phyloP scores from a whole-genome alignment of 2,329 filamentous ascomycete genomes.

The Sclerotinia glacialis region DNA sequence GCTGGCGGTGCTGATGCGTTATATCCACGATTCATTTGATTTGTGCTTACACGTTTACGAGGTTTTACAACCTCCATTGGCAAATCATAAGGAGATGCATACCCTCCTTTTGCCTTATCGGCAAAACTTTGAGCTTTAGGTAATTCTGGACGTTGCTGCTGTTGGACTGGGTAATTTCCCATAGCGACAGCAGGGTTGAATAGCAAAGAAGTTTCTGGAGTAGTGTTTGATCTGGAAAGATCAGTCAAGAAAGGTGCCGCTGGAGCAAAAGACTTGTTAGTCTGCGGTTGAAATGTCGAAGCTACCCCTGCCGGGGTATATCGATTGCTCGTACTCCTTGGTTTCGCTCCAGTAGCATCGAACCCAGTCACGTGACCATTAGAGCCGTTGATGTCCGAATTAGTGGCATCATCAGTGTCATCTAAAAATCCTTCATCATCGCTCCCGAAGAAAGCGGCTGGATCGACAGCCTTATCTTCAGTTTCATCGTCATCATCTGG shows the following conservation, averaged over 20 bases:
- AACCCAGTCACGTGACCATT: slow-evolving; percentile 39
- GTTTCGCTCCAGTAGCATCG: slow-evolving; percentile 24
- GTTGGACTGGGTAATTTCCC: slow-evolving; percentile 30
- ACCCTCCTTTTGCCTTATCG: slow-evolving; percentile 86
- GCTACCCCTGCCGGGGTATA: slow-evolving; percentile 35
- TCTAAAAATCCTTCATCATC: slow-evolving; percentile 85
- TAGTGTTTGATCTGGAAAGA: slow-evolving; percentile 30
- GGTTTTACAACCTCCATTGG: slow-evolving; percentile 81
- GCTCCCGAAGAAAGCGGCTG: slow-evolving; percentile 68
- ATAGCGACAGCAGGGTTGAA: slow-evolving; percentile 29
- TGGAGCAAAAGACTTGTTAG: slow-evolving; percentile 35
- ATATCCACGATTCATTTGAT: slow-evolving; percentile 38
- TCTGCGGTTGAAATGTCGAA: slow-evolving; percentile 11
- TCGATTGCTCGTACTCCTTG: slow-evolving; percentile 31
- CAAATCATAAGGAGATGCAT: slow-evolving; percentile 91
- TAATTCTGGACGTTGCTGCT: slow-evolving; percentile 45
- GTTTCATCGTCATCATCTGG: slow-evolving; percentile 51
- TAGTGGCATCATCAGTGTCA: slow-evolving; percentile 41
- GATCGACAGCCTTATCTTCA: slow-evolving; percentile 53
- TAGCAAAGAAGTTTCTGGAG: slow-evolving; percentile 24
- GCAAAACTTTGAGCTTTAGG: slow-evolving; percentile 77
- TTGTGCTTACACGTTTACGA: slow-evolving; percentile 61
- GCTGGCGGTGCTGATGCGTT: slow-evolving; percentile 31
- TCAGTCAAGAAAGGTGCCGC: slow-evolving; percentile 37
- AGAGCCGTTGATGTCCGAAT: slow-evolving; percentile 23